A percentile compares a stretch with the other conserved stretches of the same genome.
These are phyloP conservation scores for Geum urbanum DNA, from an alignment of 306 rosid species.

Conservation along the genomic window DNA sequence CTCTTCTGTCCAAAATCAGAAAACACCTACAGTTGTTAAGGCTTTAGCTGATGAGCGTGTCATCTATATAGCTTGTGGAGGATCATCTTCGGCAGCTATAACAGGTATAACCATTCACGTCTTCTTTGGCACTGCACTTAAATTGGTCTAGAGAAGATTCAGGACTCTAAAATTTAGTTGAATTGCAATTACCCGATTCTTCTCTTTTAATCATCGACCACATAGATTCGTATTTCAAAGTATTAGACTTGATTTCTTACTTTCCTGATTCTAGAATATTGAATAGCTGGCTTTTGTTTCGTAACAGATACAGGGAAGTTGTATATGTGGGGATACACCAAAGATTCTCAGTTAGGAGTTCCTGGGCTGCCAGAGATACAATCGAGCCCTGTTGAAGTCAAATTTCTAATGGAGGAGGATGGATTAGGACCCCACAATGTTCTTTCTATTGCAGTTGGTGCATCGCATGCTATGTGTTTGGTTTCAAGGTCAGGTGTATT, in stretches of 20 bases:
- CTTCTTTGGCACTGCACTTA: constrained; percentile 9
- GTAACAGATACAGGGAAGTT: constrained; percentile 68
- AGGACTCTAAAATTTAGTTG: not conserved
- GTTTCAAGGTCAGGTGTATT: constrained; percentile 43
- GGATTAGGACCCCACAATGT: constrained; percentile 70
- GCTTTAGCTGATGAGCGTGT: constrained; percentile 53
- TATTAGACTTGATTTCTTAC: not conserved
- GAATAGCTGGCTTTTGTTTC: constrained; percentile 20
- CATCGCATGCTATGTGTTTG: constrained; percentile 81
- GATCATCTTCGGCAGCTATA: constrained; percentile 83
- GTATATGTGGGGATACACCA: constrained; percentile 83
- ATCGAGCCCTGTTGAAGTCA: constrained; percentile 64
- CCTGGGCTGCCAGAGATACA: constrained; percentile 83
- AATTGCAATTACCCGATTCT: not conserved
- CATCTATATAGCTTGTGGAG: constrained; percentile 73
- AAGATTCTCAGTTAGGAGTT: constrained; percentile 80
- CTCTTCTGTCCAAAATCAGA: constrained; percentile 60
- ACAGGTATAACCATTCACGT: constrained; percentile 44
- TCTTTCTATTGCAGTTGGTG: constrained; percentile 67
- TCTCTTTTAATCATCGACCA: not conserved
- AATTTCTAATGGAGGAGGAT: constrained; percentile 71
- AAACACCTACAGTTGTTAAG: constrained; percentile 56
- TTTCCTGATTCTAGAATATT: not conserved
- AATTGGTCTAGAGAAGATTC: not conserved
- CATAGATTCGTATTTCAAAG: not conserved